phyloP scores from a whole-genome alignment of 2,329 filamentous ascomycete species.

The Cytospora mali region DNA sequence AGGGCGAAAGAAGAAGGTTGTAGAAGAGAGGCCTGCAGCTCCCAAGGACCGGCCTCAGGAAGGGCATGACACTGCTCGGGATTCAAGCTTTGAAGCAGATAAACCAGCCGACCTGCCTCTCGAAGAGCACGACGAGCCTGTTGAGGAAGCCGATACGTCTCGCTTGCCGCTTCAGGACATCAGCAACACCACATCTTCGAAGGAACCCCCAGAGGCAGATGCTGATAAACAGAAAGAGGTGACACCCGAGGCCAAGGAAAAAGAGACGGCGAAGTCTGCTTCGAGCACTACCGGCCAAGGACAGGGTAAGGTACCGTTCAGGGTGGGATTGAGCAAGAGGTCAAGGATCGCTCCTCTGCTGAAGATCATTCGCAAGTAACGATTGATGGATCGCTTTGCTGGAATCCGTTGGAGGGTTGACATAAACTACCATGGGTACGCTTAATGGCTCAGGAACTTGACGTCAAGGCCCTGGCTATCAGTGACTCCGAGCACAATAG shows the following conservation, averaged over 20 bases:
- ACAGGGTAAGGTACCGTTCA: conserved; percentile 45
- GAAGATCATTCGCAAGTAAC: conserved; percentile 49
- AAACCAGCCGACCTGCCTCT: background rate
- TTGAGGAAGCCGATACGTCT: background rate
- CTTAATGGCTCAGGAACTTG: background rate
- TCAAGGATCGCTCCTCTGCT: conserved; percentile 54
- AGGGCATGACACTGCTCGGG: background rate
- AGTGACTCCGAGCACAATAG: background rate
- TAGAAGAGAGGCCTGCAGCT: conserved; percentile 3
- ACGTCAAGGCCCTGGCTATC: background rate
- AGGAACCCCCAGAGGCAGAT: background rate
- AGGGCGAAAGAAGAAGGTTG: conserved; percentile 21
- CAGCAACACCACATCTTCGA: conserved; percentile 15
- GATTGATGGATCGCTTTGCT: background rate
- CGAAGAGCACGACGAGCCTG: background rate
- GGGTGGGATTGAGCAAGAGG: conserved; percentile 55
- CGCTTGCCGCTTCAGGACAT: conserved; percentile 24
- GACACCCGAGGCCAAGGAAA: conserved; percentile 24
- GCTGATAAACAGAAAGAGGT: conserved; percentile 21
- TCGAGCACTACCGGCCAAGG: conserved; percentile 26
- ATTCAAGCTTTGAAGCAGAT: background rate
- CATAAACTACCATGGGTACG: background rate
- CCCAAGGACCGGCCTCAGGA: background rate
- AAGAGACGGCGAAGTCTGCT: conserved; percentile 21
- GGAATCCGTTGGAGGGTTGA: background rate